Percentiles rank a stretch among this genome's conserved stretches.
Evolutionary conservation across 2,329 filamentous ascomycete species (phyloP).

Genomic region (Ophiobolus disseminans): DNA sequence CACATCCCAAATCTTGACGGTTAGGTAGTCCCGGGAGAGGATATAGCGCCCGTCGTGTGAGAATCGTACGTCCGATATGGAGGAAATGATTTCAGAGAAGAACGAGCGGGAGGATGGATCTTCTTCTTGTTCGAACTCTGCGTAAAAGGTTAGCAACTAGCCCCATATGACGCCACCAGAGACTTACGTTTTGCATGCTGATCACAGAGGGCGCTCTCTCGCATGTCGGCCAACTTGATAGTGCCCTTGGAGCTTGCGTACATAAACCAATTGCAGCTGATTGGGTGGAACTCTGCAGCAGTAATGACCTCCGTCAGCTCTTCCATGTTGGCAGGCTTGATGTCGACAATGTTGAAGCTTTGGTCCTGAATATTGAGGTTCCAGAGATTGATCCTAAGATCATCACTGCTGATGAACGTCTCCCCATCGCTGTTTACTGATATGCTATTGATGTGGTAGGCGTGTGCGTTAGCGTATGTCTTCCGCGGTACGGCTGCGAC

Average conservation of each 20-base stretch:
- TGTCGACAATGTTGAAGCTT: slow-evolving; percentile 99
- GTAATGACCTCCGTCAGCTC: slow-evolving; percentile 99
- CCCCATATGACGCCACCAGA: neutral
- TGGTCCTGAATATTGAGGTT: slow-evolving; percentile 99
- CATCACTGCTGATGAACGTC: slow-evolving; percentile 98
- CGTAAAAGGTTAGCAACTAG: slow-evolving; percentile 1
- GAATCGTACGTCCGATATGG: slow-evolving; percentile 97
- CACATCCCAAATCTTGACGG: slow-evolving; percentile 99
- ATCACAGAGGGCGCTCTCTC: slow-evolving; percentile 94
- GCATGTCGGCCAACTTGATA: slow-evolving; percentile 98
- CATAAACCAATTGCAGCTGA: slow-evolving; percentile 99
- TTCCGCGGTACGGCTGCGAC: slow-evolving; percentile 94
- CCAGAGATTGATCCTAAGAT: slow-evolving; percentile 97
- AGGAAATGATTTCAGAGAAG: slow-evolving; percentile 99
- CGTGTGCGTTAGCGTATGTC: slow-evolving; percentile 97
- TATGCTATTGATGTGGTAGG: slow-evolving; percentile 99
- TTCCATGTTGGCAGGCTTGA: slow-evolving; percentile 99
- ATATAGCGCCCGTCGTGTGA: slow-evolving; percentile 97
- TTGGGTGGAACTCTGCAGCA: slow-evolving; percentile 94
- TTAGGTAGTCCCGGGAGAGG: slow-evolving; percentile 95
- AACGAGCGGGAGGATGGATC: slow-evolving; percentile 96
- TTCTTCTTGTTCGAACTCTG: slow-evolving; percentile 99
- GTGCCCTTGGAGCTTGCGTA: slow-evolving; percentile 99
- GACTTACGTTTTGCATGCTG: slow-evolving; percentile 89
- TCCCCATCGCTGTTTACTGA: slow-evolving; percentile 99